Evolutionary conservation across 2,329 filamentous ascomycete species (phyloP).

Genomic region (Cryphonectria parasitica): DNA sequence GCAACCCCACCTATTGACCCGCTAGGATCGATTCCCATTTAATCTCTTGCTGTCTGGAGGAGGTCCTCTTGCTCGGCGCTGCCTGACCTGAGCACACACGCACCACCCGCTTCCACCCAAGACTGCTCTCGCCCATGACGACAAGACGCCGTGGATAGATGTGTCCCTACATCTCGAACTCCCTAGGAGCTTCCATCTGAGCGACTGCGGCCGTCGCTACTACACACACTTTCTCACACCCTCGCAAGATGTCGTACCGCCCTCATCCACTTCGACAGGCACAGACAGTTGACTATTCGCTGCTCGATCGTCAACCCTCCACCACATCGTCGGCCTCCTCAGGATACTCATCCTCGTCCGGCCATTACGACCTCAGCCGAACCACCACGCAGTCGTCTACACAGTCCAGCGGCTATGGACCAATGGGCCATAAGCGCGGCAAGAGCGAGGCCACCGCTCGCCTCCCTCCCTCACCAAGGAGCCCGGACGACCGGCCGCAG

Average conservation of each 20-base stretch:
- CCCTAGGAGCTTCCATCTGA: conserved; percentile 19
- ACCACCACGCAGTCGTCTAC: conserved; percentile 75
- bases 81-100: neutral
- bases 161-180: conserved; percentile 20
- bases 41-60: conserved; percentile 12
- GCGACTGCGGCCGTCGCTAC: conserved; percentile 24
- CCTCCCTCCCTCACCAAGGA: conserved; percentile 53
- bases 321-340: conserved; percentile 74
- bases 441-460: conserved; percentile 68
- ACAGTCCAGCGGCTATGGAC: conserved; percentile 64
- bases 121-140: conserved; percentile 16
- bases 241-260: conserved; percentile 56
- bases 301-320: conserved; percentile 65
- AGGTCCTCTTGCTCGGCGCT: conserved; percentile 14
- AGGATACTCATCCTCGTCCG: conserved; percentile 63
- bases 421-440: conserved; percentile 69
- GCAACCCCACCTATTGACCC: conserved; percentile 22
- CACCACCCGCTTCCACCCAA: neutral
- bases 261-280: conserved; percentile 62
- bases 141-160: conserved; percentile 19
- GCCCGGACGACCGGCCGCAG: conserved; percentile 40
- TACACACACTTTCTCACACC: conserved; percentile 8
- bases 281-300: conserved; percentile 52
- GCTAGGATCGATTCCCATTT: conserved; percentile 25
- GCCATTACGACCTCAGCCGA: conserved; percentile 58